phyloP scores from a whole-genome alignment of 148 eudicot species.

The Tetragonia tetragonoides region DNA sequence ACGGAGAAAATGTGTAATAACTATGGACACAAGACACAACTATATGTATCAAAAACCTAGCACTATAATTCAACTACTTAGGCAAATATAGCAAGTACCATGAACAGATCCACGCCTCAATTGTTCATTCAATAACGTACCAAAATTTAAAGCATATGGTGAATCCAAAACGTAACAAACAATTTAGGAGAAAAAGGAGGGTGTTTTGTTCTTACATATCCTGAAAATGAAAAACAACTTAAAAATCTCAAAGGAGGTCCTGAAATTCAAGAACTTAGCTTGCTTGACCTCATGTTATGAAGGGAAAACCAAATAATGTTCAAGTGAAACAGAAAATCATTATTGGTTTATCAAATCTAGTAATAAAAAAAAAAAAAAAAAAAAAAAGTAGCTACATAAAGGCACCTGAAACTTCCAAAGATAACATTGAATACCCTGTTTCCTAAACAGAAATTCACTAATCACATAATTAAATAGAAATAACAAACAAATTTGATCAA shows the following conservation, averaged over 20 bases:
- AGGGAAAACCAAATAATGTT: background rate
- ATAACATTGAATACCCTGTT: background rate
- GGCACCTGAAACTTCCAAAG: background rate
- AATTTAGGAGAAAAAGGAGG: background rate
- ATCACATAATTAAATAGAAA: background rate
- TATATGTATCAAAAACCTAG: too few species aligned
- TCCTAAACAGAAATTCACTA: background rate
- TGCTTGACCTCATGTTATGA: background rate
- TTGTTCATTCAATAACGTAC: background rate
- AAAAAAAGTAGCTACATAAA: background rate
- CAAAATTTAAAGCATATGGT: background rate
- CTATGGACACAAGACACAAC: background rate
- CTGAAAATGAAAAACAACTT: background rate
- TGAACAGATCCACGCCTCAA: background rate
- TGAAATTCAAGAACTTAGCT: background rate
- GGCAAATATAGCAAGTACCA: background rate
- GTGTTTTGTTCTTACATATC: background rate
- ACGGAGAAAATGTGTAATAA: too few species aligned
- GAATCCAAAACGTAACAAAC: background rate
- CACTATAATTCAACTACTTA: background rate
- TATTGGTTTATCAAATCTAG: background rate
- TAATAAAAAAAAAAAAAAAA: too few species aligned
- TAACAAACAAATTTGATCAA: slow-evolving; percentile 1
- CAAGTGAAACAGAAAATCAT: background rate
- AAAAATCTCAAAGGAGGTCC: background rate